These are phyloP conservation scores for Ascosphaera acerosa DNA, from an alignment of 2,329 filamentous ascomycete genomes.

Conservation along the genomic window DNA sequence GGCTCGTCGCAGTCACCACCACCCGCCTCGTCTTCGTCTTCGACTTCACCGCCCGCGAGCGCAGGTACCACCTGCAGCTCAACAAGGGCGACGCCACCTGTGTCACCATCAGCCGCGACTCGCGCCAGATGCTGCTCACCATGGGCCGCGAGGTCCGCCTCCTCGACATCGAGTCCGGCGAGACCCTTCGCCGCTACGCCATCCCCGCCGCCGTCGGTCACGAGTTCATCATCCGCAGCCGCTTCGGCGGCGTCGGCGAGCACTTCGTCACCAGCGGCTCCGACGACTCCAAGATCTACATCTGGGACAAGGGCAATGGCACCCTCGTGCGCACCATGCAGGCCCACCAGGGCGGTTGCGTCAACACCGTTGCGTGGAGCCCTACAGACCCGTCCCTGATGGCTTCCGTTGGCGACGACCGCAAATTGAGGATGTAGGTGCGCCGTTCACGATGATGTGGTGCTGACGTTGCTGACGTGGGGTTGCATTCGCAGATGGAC, in stretches of 20 bases:
- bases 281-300: slow-evolving; percentile 53
- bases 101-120: slow-evolving; percentile 58
- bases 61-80: slow-evolving; percentile 48
- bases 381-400: slow-evolving; percentile 61
- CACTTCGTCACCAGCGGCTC: slow-evolving; percentile 82
- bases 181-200: slow-evolving; percentile 49
- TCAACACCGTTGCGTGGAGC: slow-evolving; percentile 79
- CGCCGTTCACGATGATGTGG: too few relatives aligned
- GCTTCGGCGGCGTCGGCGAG: slow-evolving; percentile 73
- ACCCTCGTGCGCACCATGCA: slow-evolving; percentile 47
- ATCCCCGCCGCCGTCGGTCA: too few relatives aligned
- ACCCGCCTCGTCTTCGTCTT: slow-evolving; percentile 53
- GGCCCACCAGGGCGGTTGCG: slow-evolving; percentile 43
- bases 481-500: too few relatives aligned
- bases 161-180: slow-evolving; percentile 48
- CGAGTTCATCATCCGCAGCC: slow-evolving; percentile 52
- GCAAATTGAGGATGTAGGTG: slow-evolving; percentile 63
- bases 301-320: slow-evolving; percentile 77
- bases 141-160: slow-evolving; percentile 55
- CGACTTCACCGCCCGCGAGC: slow-evolving; percentile 46
- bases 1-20: slow-evolving; percentile 54
- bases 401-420: slow-evolving; percentile 76
- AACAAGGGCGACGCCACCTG: slow-evolving; percentile 50
- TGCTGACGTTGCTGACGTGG: too few relatives aligned
- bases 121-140: slow-evolving; percentile 58